Evolutionary conservation across 768 basidiomycete genomes (phyloP).

Genomic region (Chalciporus pseudorubinellus): DNA sequence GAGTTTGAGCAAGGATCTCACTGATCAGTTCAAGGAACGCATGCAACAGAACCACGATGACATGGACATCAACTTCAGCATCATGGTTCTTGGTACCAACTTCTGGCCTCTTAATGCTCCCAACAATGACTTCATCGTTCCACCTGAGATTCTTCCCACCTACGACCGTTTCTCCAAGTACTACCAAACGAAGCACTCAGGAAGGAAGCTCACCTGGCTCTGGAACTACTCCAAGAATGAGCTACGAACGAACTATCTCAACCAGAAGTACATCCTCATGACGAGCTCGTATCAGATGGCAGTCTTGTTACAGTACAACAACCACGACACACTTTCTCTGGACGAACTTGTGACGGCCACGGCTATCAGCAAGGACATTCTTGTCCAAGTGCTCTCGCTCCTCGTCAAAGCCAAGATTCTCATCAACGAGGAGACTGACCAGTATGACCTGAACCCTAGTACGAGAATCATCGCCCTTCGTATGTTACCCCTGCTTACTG

Average conservation of each 20-base stretch:
- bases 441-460: conserved; percentile 91
- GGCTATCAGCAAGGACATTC: conserved; percentile 72
- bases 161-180: conserved; percentile 91
- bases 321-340: conserved; percentile 79
- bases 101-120: conserved; percentile 93
- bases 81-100: conserved; percentile 93
- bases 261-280: conserved; percentile 95
- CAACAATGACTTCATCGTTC: conserved; percentile 83
- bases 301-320: conserved; percentile 92
- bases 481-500: conserved; percentile 1
- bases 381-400: conserved; percentile 61
- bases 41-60: conserved; percentile 86
- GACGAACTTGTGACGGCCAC: conserved; percentile 81
- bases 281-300: conserved; percentile 95
- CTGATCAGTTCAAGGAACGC: conserved; percentile 91
- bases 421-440: conserved; percentile 82
- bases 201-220: conserved; percentile 94
- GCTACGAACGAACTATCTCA: conserved; percentile 86
- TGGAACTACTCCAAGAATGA: conserved; percentile 99
- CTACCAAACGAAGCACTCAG: conserved; percentile 91
- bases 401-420: conserved; percentile 88
- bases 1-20: conserved; percentile 92
- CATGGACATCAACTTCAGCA: conserved; percentile 85
- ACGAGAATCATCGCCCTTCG: conserved; percentile 8
- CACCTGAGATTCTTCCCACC: conserved; percentile 79